Evolutionary conservation across 495 filamentous ascomycete species (phyloP), one percentile per base, ranked within the genome.

Genomic region (Margaritispora aquatica): DNA sequence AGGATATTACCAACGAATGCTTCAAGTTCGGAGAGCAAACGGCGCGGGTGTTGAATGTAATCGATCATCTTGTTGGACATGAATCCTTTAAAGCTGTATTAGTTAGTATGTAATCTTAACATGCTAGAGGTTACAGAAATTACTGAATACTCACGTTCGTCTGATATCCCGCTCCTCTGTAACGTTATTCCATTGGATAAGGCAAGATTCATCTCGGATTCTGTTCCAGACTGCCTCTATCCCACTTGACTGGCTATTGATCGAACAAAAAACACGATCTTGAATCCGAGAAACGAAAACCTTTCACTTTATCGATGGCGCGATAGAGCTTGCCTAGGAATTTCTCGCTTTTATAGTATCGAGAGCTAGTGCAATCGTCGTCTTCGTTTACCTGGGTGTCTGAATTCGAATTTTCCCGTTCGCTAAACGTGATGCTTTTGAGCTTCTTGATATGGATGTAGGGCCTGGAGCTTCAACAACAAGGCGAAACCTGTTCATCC

Each of bases 1-100:
- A 92, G 71, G 52, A 95, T 86, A 41, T 75, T 80, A 26, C 90
- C 89, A 27, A 82, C 77, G 68, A 92, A 89, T 22, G 88, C 87
- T 71, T 96, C 90, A 11, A 87, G 68, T 66, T 96, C 90, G 2
- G 70, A 81, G 11, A 95, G 73, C 0, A 75, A 76, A 24, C 80
- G 74, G 38, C 66, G 68, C 0, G 82, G 81, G 26, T 85, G 77
- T 2, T 84, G 78, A 0, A 82, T 82, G 66, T 80, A 85, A 1
- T 77, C 66, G 34, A 73, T 69, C 77, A 87, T 88, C 3, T 79
- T 73, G 21, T 75, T 73, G 10, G 69, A 60, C 0, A 96, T 70
- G 41, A 69, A 74, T 11, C 84, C 80, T 60, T 91, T 82, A 67
- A 92, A 95, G 11, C 85, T 89, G 47, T 29, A 17, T 22, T 8